A percentile compares a stretch with the other conserved stretches of the same genome.
phyloP scores from a whole-genome alignment of 306 rosid genomes.

The Trifolium pratense region DNA sequence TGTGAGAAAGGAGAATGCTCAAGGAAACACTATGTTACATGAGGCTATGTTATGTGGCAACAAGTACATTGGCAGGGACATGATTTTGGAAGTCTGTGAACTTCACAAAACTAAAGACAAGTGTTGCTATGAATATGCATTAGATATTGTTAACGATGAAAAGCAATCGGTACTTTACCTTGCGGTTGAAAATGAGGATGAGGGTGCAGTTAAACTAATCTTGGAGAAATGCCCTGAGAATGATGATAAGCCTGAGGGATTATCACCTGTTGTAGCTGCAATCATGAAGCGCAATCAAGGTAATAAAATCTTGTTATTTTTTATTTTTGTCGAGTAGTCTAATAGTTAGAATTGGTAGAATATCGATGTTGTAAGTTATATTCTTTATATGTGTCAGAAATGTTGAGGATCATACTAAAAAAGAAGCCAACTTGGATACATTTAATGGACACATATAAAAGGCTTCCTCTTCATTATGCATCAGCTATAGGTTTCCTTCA shows the following conservation, averaged over 20 bases:
- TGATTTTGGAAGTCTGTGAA: conserved; percentile 2
- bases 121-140: neutral
- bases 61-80: neutral
- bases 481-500: conserved; percentile 35
- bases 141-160: neutral
- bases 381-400: conserved; percentile 24
- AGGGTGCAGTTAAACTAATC: neutral
- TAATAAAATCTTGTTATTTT: too few relatives aligned
- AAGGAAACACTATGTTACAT: conserved; percentile 25
- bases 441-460: neutral
- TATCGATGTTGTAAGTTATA: too few relatives aligned
- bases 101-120: neutral
- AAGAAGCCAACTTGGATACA: conserved; percentile 35
- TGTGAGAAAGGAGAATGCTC: neutral
- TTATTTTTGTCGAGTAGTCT: too few relatives aligned
- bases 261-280: neutral
- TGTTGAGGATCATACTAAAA: neutral
- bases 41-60: conserved; percentile 23
- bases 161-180: conserved; percentile 6
- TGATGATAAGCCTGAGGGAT: neutral
- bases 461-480: conserved; percentile 40
- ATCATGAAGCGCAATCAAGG: neutral
- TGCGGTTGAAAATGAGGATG: neutral
- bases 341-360: too few relatives aligned
- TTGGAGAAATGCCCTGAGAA: neutral